Evolutionary conservation across 495 filamentous ascomycete species (phyloP), one percentile per base, ranked within the genome.

Genomic region (Penicillium dipodomyicola): DNA sequence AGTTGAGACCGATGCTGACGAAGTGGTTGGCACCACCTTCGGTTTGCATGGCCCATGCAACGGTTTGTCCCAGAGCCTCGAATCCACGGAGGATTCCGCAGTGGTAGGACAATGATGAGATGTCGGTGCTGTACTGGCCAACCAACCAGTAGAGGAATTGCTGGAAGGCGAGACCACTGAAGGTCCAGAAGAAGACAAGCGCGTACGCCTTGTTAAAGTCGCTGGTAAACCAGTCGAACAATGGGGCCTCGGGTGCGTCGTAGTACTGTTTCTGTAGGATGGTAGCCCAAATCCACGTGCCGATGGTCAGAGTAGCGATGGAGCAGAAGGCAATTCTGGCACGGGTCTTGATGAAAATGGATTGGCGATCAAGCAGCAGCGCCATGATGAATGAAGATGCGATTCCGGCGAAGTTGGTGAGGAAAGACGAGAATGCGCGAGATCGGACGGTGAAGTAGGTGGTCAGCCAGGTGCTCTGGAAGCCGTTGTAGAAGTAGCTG

Each of bases 401-500:
- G 33, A 71, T 67, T 7, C 68, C 68, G 30, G 68, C 62, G 22
- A 71, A 71, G 58, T 71, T 71, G 59, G 68, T 69, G 63, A 71
- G 66, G 62, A 71, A 71, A 0, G 68, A 71, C 0, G 65, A 67
- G 59, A 71, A 71, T 2, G 68, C 68, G 22, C 68, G 68, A 7
- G 68, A 61, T 4, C 68, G 68, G 14, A 71, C 67, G 32, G 67
- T 69, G 62, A 71, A 71, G 61, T 71, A 71, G 49, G 43, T 56
- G 22, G 68, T 71, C 46, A 71, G 50, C 64, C 64, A 71, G 8
- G 68, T 71, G 59, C 64, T 67, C 20, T 61, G 35, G 61, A 71
- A 71, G 45, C 62, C 68, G 56, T 71, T 71, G 59, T 71, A 71
- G 63, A 71, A 71, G 52, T 71, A 71, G 47, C 68, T 71, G 62